Base-by-base conservation (phyloP, 2,329 filamentous ascomycete species). In the Fusarium abutilonis region DNA sequence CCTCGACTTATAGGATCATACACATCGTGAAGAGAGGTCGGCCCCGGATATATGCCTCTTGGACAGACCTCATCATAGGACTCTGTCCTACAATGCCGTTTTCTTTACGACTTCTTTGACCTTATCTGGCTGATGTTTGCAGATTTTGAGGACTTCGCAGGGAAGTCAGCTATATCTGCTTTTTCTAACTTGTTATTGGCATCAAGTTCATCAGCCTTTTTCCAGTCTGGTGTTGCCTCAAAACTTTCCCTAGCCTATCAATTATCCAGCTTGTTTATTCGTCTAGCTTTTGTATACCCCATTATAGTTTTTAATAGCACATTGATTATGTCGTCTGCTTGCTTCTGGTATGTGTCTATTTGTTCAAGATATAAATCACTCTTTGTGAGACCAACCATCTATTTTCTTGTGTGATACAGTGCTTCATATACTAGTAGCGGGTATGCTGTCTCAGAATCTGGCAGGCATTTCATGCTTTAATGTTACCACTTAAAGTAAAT, bases 271-370 rank as follows among this genome's bases (percentile, higher is more conserved):
- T 38, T 35, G 26, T 39, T 46, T 38, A 35, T 41, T 14, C 13
- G 38, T n/a, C 38, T 60, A 23, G 17, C n/a, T 55, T 41, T 36
- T 40, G 56, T 56, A 60, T 60, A 60, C 49, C 57, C 49, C 40
- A 28, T 35, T 15, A 26, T 55, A 17, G 10, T 13, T 56, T 3
- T 34, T 23, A 29, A 50, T 60, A 46, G 23, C 14, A 40, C 49
- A 23, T 29, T 11, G 38, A 3, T 32, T n/a, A 21, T 19, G n/a
- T 28, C 4, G 11, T 9, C 19, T 53, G 11, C 13, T 21, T 13
- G 13, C 6, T 17, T 19, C 14, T 13, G 17, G 17, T 26, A 8
- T 8, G 23, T 26, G 23, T 26, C 23, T 26, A 26, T 6, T 19
- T 38, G 36, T 14, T 21, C 29, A 31, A 31, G 29, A 31, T 6